These are phyloP conservation scores for Aspergillus saccharolyticus DNA, from an alignment of 495 filamentous ascomycete species.

Conservation along the genomic window DNA sequence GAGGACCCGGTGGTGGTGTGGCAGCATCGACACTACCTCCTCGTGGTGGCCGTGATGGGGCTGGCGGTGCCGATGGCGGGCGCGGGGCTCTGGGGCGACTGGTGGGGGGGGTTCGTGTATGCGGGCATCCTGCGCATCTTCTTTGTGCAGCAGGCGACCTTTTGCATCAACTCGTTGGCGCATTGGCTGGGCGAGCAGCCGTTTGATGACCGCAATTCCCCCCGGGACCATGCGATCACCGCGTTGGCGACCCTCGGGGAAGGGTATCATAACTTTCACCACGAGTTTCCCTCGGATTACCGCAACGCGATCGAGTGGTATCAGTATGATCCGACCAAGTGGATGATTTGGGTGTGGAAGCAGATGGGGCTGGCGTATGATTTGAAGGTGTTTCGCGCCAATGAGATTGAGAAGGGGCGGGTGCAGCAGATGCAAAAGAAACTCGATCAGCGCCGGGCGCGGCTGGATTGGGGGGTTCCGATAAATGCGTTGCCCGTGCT, in stretches of 20 bases:
- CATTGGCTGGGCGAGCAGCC: slow-evolving; percentile 99
- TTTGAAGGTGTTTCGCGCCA: slow-evolving; percentile 94
- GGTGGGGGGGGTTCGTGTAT: slow-evolving; percentile 87
- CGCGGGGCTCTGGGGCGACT: slow-evolving; percentile 90
- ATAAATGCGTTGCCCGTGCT: slow-evolving; percentile 92
- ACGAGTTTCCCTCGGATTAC: slow-evolving; percentile 99
- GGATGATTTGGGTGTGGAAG: slow-evolving; percentile 93
- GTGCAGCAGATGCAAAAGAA: slow-evolving; percentile 98
- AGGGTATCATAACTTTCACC: slow-evolving; percentile 99
- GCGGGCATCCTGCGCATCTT: slow-evolving; percentile 93
- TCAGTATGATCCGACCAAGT: slow-evolving; percentile 99
- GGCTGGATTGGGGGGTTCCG: slow-evolving; percentile 91
- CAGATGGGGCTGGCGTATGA: slow-evolving; percentile 89
- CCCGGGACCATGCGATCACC: slow-evolving; percentile 93
- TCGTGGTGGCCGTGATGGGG: slow-evolving; percentile 82
- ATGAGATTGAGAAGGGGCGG: slow-evolving; percentile 98
- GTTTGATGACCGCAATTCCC: slow-evolving; percentile 98
- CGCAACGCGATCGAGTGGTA: slow-evolving; percentile 97
- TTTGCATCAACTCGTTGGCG: slow-evolving; percentile 98
- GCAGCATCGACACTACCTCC: slow-evolving; percentile 93
- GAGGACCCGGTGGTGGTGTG: slow-evolving; percentile 89
- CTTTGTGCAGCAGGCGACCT: slow-evolving; percentile 98
- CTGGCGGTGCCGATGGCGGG: slow-evolving; percentile 78
- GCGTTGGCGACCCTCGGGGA: slow-evolving; percentile 94
- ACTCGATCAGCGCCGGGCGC: slow-evolving; percentile 89